Percentiles rank a stretch among this genome's conserved stretches.
Conservation (phyloP, 2,329 filamentous ascomycete genomes). For the Nemania serpens region DNA sequence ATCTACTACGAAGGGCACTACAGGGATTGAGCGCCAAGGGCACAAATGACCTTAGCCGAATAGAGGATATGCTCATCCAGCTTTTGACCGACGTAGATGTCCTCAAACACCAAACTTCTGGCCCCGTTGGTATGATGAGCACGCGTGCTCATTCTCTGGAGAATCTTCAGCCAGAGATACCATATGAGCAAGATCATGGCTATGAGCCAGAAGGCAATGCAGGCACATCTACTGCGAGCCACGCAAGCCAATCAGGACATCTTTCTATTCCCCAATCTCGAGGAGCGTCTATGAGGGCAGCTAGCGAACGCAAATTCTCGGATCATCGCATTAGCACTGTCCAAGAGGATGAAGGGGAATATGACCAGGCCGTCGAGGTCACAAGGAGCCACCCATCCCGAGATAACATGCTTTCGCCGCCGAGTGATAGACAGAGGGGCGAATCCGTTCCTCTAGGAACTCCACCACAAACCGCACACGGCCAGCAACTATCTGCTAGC, state of each 20-base stretch:
- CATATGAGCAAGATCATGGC: conserved; percentile 71
- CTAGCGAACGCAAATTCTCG: conserved; percentile 62
- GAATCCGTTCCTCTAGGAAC: conserved; percentile 61
- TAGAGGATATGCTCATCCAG: conserved; percentile 90
- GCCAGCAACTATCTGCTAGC: conserved; percentile 58
- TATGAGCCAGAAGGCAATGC: conserved; percentile 85
- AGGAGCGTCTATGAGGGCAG: conserved; percentile 49
- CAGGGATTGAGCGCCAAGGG: conserved; percentile 89
- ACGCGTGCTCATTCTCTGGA: conserved; percentile 70
- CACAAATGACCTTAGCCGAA: conserved; percentile 82
- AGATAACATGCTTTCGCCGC: conserved; percentile 65
- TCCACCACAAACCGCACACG: conserved; percentile 56
- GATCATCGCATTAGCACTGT: conserved; percentile 91
- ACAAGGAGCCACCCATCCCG: conserved; percentile 62
- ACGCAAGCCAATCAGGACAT: conserved; percentile 76
- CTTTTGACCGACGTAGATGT: conserved; percentile 90
- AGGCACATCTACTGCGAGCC: conserved; percentile 73
- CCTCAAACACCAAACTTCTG: conserved; percentile 66
- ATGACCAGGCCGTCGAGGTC: conserved; percentile 48
- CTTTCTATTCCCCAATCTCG: conserved; percentile 65
- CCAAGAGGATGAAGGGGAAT: conserved; percentile 79
- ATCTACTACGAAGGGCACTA: conserved; percentile 91
- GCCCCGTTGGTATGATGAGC: conserved; percentile 41
- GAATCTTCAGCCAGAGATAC: conserved; percentile 64
- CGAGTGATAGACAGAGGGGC: conserved; percentile 56